Evolutionary conservation across 345 rosid genomes (phyloP).

Genomic region (Bruguiera parviflora): DNA sequence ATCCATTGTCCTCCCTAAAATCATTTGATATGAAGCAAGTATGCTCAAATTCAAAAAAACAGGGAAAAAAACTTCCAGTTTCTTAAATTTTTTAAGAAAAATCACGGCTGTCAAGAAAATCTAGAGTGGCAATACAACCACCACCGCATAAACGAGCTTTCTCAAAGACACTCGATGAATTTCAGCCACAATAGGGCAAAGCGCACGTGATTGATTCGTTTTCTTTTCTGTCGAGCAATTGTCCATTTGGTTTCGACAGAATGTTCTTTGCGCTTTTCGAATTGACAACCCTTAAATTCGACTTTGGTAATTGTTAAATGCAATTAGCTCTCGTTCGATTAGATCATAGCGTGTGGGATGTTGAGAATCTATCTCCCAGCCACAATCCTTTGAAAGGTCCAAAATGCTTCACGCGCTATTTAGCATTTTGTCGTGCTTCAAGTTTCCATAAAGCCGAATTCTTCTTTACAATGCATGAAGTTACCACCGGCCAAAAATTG

Average conservation of each 20-base stretch:
- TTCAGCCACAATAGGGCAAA: slow-evolving; percentile 24
- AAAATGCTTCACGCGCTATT: background rate
- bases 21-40: too few relatives aligned
- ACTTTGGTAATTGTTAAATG: too few relatives aligned
- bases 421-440: background rate
- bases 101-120: slow-evolving; percentile 11
- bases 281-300: background rate
- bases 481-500: slow-evolving; percentile 19
- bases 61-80: too few relatives aligned
- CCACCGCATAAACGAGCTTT: slow-evolving; percentile 10
- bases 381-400: slow-evolving; percentile 21
- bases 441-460: slow-evolving; percentile 13
- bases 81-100: too few relatives aligned
- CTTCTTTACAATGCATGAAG: background rate
- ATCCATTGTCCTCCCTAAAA: too few relatives aligned
- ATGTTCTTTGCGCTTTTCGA: background rate
- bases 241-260: background rate
- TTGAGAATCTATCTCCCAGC: slow-evolving; percentile 10
- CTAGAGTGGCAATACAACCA: slow-evolving; percentile 5
- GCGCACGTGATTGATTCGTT: slow-evolving; percentile 2
- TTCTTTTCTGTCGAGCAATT: slow-evolving; percentile 4
- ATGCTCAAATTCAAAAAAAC: too few relatives aligned
- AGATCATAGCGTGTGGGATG: background rate
- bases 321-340: too few relatives aligned
- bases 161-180: slow-evolving; percentile 11